Evolutionary conservation across 306 rosid genomes (phyloP), one percentile per base, ranked within the genome.

Genomic region (Quercus variabilis): DNA sequence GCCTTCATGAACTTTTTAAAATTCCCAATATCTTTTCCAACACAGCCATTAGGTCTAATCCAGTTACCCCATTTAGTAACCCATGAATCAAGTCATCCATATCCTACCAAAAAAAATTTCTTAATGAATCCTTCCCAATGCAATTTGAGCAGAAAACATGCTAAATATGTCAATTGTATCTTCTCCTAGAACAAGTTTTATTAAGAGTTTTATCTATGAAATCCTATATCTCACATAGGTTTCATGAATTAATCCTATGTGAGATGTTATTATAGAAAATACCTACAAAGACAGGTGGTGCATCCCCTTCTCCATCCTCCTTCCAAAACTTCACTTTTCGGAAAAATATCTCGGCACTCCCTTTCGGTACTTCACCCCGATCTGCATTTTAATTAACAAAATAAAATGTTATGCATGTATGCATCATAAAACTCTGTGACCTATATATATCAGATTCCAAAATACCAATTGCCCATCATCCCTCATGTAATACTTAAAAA

Each of bases 281-380:
- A 92, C 97, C 89, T 85, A 95, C 97, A 93, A 95, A 95, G 67
- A 91, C 89, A 86, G 98, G 99, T 28, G 97, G 94, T 31, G 99
- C 96, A 75, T 95, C 99, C 46, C 96, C 93, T 78, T 95, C 97
- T 56, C 86, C 87, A 11, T 91, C 94, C 23, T 93, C 97, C 73
- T 87, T 93, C 98, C 97, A 93, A 84, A 95, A 93, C 76, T 93
- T 95, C 17, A 91, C 97, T 85, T 90, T 93, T 18, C 98, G 87
- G 84, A 95, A 95, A 81, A 93, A 93, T 31, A 91, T 87, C 89
- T 93, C 99, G 0, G 97, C 92, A 65, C 91, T 95, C 62, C 96
- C 99, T 62, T 91, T 95, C 5, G 80, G 92, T 4, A 92, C 93
- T 77, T 90, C 98, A 56, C 93, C 90, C 9, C 98, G 94, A 90